Conservation (phyloP, 306 rosid species). For the Datisca glomerata region DNA sequence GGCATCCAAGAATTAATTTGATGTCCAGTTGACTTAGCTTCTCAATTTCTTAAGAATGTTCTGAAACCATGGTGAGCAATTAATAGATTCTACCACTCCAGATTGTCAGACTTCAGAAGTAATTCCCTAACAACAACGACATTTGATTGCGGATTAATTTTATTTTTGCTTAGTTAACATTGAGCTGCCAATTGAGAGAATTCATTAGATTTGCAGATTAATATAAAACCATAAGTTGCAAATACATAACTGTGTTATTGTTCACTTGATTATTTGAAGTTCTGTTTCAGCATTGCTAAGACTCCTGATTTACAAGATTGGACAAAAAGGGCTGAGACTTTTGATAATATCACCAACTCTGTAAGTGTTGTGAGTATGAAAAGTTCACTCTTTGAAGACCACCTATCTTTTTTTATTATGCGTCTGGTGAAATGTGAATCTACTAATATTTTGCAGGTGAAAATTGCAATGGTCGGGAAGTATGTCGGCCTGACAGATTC, state of each 20-base stretch:
- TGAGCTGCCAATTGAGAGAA: not conserved
- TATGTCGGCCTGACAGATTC: constrained; percentile 93
- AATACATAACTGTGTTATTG: too few relatives aligned
- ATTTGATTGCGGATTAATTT: too few relatives aligned
- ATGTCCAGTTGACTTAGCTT: not conserved
- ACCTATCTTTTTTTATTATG: constrained; percentile 7
- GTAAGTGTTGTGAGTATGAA: constrained; percentile 37
- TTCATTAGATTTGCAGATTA: not conserved
- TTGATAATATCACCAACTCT: constrained; percentile 67
- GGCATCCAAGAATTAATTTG: too few relatives aligned
- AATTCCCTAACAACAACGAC: too few relatives aligned
- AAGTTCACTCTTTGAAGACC: constrained; percentile 9
- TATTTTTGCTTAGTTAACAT: not conserved
- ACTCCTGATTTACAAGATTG: constrained; percentile 78
- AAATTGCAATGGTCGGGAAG: constrained; percentile 97
- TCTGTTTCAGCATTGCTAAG: constrained; percentile 43
- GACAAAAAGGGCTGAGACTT: constrained; percentile 89
- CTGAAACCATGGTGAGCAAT: constrained; percentile 4
- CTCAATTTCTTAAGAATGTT: constrained; percentile 8
- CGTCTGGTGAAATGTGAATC: constrained; percentile 7
- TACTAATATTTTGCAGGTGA: constrained; percentile 46
- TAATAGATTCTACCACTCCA: not conserved
- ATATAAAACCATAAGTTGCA: too few relatives aligned
- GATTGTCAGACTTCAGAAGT: too few relatives aligned
- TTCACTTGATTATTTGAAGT: constrained; percentile 12